A percentile compares a stretch with the other conserved stretches of the same genome.
phyloP scores from a whole-genome alignment of 768 basidiomycete genomes.

The Podaxis carcinomalis region DNA sequence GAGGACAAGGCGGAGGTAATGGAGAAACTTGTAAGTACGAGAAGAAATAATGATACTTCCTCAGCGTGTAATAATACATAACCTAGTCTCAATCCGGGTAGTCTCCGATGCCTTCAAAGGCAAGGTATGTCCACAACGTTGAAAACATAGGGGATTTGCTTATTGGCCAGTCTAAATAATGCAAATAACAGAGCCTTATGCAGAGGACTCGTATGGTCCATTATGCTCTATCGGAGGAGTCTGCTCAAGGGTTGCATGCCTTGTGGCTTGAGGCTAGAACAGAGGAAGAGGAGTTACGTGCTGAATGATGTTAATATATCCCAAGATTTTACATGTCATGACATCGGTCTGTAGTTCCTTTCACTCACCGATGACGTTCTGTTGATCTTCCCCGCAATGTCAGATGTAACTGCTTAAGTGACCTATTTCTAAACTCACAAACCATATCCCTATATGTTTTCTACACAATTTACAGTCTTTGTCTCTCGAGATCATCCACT shows the following conservation, averaged over 20 bases:
- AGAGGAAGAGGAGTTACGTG: slow-evolving; percentile 36
- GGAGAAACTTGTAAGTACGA: slow-evolving; percentile 76
- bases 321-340: neutral
- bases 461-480: neutral
- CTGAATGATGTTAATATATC: neutral
- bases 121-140: slow-evolving; percentile 45
- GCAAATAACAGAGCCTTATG: slow-evolving; percentile 52
- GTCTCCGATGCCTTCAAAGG: slow-evolving; percentile 71
- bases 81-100: slow-evolving; percentile 64
- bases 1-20: slow-evolving; percentile 56
- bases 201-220: slow-evolving; percentile 82
- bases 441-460: slow-evolving; percentile 3
- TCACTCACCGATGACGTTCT: neutral
- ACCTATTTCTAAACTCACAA: slow-evolving; percentile 1
- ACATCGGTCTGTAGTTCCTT: slow-evolving; percentile 2
- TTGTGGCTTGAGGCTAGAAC: slow-evolving; percentile 75
- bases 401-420: neutral
- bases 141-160: slow-evolving; percentile 3
- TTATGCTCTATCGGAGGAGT: slow-evolving; percentile 64
- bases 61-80: slow-evolving; percentile 10
- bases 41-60: neutral
- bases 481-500: slow-evolving; percentile 2
- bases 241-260: slow-evolving; percentile 70
- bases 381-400: neutral
- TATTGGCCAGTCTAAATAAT: slow-evolving; percentile 12